Evolutionary conservation across 2,329 filamentous ascomycete genomes (phyloP), one percentile per base, ranked within the genome.

Genomic region (Epichloe hybrida): DNA sequence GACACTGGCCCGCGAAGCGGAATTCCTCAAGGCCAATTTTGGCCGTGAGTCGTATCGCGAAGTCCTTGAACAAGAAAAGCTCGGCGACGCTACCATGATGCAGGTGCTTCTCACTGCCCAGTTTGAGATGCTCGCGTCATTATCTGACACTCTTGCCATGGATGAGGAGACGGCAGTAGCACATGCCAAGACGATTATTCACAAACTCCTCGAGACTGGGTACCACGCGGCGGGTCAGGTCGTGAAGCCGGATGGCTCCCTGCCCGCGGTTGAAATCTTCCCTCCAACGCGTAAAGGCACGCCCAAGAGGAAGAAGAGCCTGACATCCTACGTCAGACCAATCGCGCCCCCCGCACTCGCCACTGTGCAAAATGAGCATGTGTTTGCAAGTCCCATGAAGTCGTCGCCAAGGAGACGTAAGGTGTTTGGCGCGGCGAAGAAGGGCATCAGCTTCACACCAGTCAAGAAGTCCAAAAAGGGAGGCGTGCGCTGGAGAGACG

Each of bases 401-500:
- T 75, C 75, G 34, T 93, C 89, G 17, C 90, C 91, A n/a, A 80
- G 86, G 56, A 80, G 89, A 59, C 82, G 87, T 56, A 93, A 86
- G 70, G 69, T 66, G 36, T 56, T 80, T 67, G 60, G 83, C 74
- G 65, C 64, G 54, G 59, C 65, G 23, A 74, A 75, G 54, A 95
- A 94, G 68, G 80, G 81, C 12, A 74, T 95, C 46, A 79, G 80
- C 34, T 94, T 94, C 61, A 89, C 88, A 1, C 88, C 89, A 0
- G 83, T 83, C 54, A 95, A 87, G 68, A 84, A 83, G 66, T 75
- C 79, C 9, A 79, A 82, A 88, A 88, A 23, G 67, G 80, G 90
- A 53, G 83, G 77, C 44, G 91, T 98, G 5, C 80, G 91, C 56
- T 98, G 93, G 93, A 83, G 88, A 52, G 93, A 97, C 60, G 93